These are phyloP conservation scores for Tetrahymena malaccensis DNA, from an alignment of 73 alveolate species.

Conservation along the genomic window DNA sequence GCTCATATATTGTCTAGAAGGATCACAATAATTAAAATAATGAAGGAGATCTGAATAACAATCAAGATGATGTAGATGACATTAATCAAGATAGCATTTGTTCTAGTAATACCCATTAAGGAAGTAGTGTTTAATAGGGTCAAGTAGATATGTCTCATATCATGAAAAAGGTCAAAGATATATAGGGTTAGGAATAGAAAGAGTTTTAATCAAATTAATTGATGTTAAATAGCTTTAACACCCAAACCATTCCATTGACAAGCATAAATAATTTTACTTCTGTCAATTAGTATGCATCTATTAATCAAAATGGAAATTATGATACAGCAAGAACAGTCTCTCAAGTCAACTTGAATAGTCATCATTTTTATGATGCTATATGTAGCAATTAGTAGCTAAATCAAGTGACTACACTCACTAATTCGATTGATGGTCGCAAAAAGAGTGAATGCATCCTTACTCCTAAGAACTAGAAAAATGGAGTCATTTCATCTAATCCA, in stretches of 20 bases:
- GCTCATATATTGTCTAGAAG: neutral
- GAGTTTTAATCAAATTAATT: neutral
- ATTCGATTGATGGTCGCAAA: neutral
- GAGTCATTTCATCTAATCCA: neutral
- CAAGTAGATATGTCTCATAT: neutral
- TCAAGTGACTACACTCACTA: neutral
- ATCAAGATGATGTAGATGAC: neutral
- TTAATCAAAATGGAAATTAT: neutral
- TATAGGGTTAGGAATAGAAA: neutral
- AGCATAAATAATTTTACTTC: neutral
- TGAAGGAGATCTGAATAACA: neutral
- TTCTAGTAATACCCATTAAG: neutral
- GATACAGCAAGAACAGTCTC: neutral
- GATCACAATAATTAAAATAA: neutral
- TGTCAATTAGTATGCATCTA: neutral
- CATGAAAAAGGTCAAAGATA: neutral
- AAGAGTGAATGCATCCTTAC: neutral
- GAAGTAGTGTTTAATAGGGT: neutral
- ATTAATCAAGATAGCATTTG: neutral
- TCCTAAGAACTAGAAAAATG: neutral
- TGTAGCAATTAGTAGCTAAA: neutral
- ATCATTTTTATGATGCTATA: neutral
- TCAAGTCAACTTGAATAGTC: neutral
- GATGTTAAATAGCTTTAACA: neutral
- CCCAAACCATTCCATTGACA: neutral